Base-by-base conservation (phyloP, 805 yeast genomes). In the Zygosaccharomyces pseudorouxii region DNA sequence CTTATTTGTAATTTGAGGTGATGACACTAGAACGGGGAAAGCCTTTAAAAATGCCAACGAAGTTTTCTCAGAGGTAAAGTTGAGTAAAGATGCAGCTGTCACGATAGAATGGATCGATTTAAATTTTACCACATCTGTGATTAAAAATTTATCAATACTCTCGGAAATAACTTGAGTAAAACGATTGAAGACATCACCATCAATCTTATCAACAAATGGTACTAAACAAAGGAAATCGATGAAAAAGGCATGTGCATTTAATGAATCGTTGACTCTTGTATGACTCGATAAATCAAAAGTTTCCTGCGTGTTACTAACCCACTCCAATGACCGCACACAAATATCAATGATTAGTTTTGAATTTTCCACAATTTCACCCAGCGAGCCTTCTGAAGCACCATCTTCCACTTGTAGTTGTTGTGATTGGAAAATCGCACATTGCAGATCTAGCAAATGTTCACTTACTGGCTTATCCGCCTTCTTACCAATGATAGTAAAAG, bases 1-100 rank as follows among this genome's bases (percentile, higher is more conserved):
- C 0, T 62, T 64, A 3, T 71, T 55, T 6, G 72, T 58, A 46
- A 85, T 73, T 14, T 75, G 70, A 10, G 81, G 79, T 45, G 80
- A 73, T 0, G 85, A 76, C 12, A 85, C 72, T 47, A 84, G 67
- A 2, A 80, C 66, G 2, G 86, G 84, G 54, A 70, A 71, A 6
- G 67, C 30, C 55, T 71, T 66, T 51, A 77, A 54, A 55, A 71
- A 53, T 50, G 71, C 54, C 60, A 68, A 54, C 40, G 65, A 69
- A 38, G 52, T 51, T 40, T 55, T 63, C 56, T 64, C 69, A 1
- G 68, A 69, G 44, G 59, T 63, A 43, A 56, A 67, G 30, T 77
- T 76, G 55, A 84, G 63, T 46, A 81, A 63, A 6, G 84, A 71
- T 9, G 85, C 87, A 49, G 82, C 65, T 50, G 80, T 74, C 46